Percentiles rank a stretch among this genome's conserved stretches.
Conservation (phyloP, 164 flowering plant species). For the Houttuynia cordata region DNA sequence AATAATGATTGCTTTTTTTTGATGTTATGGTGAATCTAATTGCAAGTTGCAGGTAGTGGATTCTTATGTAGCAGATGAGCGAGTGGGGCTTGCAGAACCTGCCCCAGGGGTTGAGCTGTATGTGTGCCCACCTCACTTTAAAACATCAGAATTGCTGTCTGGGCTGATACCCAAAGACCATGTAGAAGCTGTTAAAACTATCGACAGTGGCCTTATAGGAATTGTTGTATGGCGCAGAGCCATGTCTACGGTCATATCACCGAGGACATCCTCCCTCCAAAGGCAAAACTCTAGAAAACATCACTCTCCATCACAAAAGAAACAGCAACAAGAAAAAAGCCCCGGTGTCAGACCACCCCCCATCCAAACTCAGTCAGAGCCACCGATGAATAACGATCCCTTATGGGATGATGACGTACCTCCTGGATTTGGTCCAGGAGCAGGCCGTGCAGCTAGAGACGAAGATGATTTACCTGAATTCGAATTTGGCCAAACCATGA, state of each 20-base stretch:
- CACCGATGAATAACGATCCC: slow-evolving; percentile 9
- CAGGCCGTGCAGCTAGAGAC: slow-evolving; percentile 27
- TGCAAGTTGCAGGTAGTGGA: slow-evolving; percentile 45
- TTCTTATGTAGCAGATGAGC: slow-evolving; percentile 59
- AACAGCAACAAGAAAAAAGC: slow-evolving; percentile 32
- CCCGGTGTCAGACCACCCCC: slow-evolving; percentile 11
- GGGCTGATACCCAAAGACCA: slow-evolving; percentile 49
- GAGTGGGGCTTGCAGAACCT: slow-evolving; percentile 91
- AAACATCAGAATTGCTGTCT: slow-evolving; percentile 43
- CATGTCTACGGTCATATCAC: slow-evolving; percentile 44
- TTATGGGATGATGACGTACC: slow-evolving; percentile 48
- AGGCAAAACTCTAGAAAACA: slow-evolving; percentile 49
- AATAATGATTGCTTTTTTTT: no score
- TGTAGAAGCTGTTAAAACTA: slow-evolving; percentile 29
- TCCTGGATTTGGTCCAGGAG: slow-evolving; percentile 84
- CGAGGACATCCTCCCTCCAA: slow-evolving; percentile 52
- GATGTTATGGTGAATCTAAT: neutral
- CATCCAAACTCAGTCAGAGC: slow-evolving; percentile 10
- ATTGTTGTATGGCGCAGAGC: slow-evolving; percentile 86
- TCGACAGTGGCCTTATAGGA: slow-evolving; percentile 80
- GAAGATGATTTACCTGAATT: slow-evolving; percentile 96
- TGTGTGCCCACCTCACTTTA: slow-evolving; percentile 56
- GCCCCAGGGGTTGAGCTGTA: slow-evolving; percentile 70
- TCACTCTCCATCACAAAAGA: slow-evolving; percentile 24
- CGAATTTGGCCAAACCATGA: slow-evolving; percentile 43